Base-by-base conservation (phyloP, 768 basidiomycete genomes). In the Sarcodon aspratus region DNA sequence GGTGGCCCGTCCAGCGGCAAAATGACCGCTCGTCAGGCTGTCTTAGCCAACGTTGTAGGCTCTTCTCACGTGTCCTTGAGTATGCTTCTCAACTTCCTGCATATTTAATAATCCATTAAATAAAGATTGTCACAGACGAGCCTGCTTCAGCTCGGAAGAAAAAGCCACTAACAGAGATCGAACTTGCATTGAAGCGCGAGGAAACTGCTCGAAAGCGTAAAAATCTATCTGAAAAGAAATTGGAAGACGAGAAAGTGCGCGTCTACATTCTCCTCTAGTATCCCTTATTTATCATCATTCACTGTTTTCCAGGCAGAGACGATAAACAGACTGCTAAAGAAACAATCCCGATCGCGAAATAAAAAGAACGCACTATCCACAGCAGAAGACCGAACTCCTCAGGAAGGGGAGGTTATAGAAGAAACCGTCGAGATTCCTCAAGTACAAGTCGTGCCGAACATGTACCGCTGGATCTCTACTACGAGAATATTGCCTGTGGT, bases 281-380 rank as follows among this genome's bases (percentile, higher is more conserved):
- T 13, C 7, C 33, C 36, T 27, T n/a, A 40, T 48, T 9, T 21
- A 10, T 31, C 18, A 10, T 42, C 9, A 11, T 6, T 43, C 37
- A 45, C 3, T 46, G 13, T 2, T 5, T 17, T 10, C 15, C 55
- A 90, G 85, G 79, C 79, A 18, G 90, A 92, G 57, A 92, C 90
- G 0, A 92, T 93, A 62, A 91, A 91, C 56, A 82, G 90, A 27
- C 72, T 93, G 11, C 74, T 93, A 46, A 89, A 89, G 62, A 92
- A 91, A 63, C 87, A 88, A 59, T 80, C 82, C 13, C 75, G 82
- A 9, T 72, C 83, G 2, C 74, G 76, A 40, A 76, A 72, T 45
- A 82, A 77, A 54, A 76, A 80, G 9, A 73, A 69, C n/a, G 70
- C 63, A 0, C 54, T 69, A 31, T 71, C 72, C 12, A 74, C 72